Evolutionary conservation across 2,329 filamentous ascomycete species (phyloP).

Genomic region (Aquanectria penicillioides): DNA sequence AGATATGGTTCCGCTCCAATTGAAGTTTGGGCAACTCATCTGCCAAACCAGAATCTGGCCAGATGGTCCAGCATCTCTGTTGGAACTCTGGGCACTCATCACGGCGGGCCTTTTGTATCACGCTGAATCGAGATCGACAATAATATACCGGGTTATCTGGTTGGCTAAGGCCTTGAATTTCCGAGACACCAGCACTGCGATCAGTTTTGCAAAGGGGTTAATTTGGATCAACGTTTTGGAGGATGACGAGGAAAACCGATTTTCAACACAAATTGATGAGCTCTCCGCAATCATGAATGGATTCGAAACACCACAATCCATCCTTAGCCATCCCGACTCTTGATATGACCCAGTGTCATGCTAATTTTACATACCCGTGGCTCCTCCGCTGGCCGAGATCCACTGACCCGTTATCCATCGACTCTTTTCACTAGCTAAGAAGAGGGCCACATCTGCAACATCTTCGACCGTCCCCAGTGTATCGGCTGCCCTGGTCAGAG

Average conservation of each 20-base stretch:
- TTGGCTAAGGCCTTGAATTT: background rate
- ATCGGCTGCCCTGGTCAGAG: conserved; percentile 45
- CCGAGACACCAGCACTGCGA: background rate
- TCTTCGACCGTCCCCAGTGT: conserved; percentile 50
- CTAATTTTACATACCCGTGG: conserved; percentile 37
- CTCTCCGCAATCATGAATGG: too few species aligned
- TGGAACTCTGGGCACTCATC: background rate
- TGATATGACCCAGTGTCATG: too few species aligned
- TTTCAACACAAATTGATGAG: background rate
- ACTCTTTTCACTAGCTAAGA: conserved; percentile 51
- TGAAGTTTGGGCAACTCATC: background rate
- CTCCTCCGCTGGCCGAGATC: conserved; percentile 51
- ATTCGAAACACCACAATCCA: too few species aligned
- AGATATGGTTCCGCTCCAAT: background rate
- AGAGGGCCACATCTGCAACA: conserved; percentile 53
- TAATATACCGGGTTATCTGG: background rate
- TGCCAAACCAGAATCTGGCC: background rate
- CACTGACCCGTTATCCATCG: conserved; percentile 57
- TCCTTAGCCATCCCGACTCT: too few species aligned
- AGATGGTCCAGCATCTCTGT: background rate
- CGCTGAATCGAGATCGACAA: background rate
- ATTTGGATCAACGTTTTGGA: background rate
- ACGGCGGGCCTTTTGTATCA: background rate
- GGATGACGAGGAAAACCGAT: background rate
- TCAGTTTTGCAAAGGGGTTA: background rate